Conservation (phyloP, 192 early-diverging fungal species). For the Umbelopsis ramanniana region DNA sequence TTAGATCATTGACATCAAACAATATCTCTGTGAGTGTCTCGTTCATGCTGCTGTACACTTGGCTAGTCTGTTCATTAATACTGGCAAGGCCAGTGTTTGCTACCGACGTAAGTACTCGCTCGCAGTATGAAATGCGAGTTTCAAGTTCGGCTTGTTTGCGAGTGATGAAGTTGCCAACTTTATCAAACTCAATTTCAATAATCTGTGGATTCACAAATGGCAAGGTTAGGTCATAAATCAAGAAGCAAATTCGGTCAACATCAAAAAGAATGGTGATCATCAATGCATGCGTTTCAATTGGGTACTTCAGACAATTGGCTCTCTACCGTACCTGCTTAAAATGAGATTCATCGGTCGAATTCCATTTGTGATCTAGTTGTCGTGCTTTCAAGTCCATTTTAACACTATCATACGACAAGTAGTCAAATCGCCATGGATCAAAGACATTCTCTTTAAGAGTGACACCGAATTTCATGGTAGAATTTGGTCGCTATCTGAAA, state of each 20-base stretch:
- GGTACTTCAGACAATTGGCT: background rate
- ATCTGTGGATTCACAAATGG: background rate
- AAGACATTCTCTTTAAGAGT: conserved; percentile 25
- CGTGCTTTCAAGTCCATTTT: conserved; percentile 28
- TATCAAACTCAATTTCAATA: conserved; percentile 15
- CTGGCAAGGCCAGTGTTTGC: conserved; percentile 6
- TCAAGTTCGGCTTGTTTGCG: conserved; percentile 13
- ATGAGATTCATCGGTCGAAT: conserved; percentile 20
- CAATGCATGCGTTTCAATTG: background rate
- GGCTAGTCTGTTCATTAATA: conserved; percentile 20
- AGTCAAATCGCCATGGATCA: conserved; percentile 26
- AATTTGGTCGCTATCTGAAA: background rate
- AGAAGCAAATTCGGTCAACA: background rate
- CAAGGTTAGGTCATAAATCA: no score
- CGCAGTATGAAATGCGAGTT: conserved; percentile 13
- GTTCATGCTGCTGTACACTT: conserved; percentile 46
- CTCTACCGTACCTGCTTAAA: conserved; percentile 14
- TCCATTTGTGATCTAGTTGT: conserved; percentile 27
- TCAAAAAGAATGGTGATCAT: background rate
- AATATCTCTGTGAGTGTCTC: conserved; percentile 66
- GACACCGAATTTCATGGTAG: conserved; percentile 29
- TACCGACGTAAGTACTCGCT: conserved; percentile 3
- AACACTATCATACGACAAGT: conserved; percentile 25
- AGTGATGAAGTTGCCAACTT: conserved; percentile 7
- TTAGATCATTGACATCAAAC: conserved; percentile 72